Evolutionary conservation across 257 asterid genomes (phyloP).

Genomic region (Nicotiana tomentosiformis): DNA sequence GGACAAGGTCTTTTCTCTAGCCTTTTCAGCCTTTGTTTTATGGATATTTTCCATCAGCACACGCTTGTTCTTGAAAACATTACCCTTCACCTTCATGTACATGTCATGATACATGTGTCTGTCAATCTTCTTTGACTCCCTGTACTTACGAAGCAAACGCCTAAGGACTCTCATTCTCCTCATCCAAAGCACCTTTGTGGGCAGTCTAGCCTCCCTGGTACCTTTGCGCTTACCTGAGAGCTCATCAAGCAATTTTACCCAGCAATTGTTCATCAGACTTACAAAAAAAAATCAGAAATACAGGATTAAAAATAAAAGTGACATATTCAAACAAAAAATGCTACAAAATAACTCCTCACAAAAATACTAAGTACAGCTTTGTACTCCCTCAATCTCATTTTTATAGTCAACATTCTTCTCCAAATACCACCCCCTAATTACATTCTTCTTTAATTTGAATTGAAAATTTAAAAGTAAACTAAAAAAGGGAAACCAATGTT

Average conservation of each 20-base stretch:
- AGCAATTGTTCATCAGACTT: neutral
- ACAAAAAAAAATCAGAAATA: neutral
- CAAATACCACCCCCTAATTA: neutral
- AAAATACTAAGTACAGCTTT: neutral
- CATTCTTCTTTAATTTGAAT: neutral
- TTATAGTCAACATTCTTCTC: neutral
- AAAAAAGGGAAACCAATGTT: neutral
- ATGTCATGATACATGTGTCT: constrained; percentile 8
- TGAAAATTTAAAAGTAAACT: neutral
- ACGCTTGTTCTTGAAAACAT: constrained; percentile 12
- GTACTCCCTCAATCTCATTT: neutral
- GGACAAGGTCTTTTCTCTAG: neutral
- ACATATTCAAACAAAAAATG: neutral
- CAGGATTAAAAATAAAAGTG: neutral
- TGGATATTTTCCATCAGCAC: constrained; percentile 11
- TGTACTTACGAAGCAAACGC: constrained; percentile 9
- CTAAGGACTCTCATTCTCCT: constrained; percentile 12
- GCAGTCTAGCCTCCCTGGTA: constrained; percentile 9
- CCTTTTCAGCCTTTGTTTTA: constrained; percentile 8
- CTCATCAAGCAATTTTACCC: neutral
- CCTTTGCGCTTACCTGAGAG: constrained; percentile 10
- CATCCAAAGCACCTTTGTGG: constrained; percentile 10
- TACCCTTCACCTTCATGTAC: constrained; percentile 11
- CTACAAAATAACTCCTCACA: neutral
- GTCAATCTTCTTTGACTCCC: constrained; percentile 11